Percentiles rank a stretch among this genome's conserved stretches.
phyloP scores from a whole-genome alignment of 352 stramenopile species.

The Phytophthora sp. region DNA sequence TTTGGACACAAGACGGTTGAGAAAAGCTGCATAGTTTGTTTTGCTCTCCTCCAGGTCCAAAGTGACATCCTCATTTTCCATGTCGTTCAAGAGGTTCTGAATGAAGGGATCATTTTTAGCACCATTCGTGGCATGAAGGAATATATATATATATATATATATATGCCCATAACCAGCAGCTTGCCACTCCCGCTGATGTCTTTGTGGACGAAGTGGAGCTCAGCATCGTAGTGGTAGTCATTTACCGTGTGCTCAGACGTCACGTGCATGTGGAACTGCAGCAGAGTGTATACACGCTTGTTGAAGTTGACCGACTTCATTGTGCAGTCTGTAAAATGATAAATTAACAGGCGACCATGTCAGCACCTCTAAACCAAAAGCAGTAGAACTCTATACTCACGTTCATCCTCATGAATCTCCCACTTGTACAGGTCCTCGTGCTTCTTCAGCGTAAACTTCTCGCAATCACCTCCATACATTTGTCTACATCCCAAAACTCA shows the following conservation, averaged over 20 bases:
- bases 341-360: neutral
- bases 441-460: constrained; percentile 61
- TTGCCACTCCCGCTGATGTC: constrained; percentile 14
- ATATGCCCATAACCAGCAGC: constrained; percentile 35
- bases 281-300: constrained; percentile 42
- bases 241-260: constrained; percentile 49
- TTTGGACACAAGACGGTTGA: constrained; percentile 39
- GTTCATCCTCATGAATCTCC: constrained; percentile 45
- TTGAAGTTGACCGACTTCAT: constrained; percentile 38
- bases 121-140: constrained; percentile 37
- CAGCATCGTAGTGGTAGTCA: constrained; percentile 35
- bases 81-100: constrained; percentile 42
- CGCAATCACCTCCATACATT: constrained; percentile 32
- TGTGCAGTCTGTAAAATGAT: constrained; percentile 42
- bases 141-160: too few relatives aligned
- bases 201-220: constrained; percentile 52
- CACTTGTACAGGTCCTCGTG: constrained; percentile 73
- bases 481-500: neutral
- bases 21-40: constrained; percentile 58
- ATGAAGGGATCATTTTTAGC: constrained; percentile 42
- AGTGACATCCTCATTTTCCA: constrained; percentile 16
- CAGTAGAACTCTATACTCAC: too few relatives aligned
- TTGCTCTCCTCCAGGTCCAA: constrained; percentile 25
- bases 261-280: constrained; percentile 50
- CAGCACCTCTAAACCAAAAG: too few relatives aligned